Percentiles rank a stretch among this genome's conserved stretches.
Evolutionary conservation across 306 rosid species (phyloP).

Genomic region (Cicer pinnatifidum): DNA sequence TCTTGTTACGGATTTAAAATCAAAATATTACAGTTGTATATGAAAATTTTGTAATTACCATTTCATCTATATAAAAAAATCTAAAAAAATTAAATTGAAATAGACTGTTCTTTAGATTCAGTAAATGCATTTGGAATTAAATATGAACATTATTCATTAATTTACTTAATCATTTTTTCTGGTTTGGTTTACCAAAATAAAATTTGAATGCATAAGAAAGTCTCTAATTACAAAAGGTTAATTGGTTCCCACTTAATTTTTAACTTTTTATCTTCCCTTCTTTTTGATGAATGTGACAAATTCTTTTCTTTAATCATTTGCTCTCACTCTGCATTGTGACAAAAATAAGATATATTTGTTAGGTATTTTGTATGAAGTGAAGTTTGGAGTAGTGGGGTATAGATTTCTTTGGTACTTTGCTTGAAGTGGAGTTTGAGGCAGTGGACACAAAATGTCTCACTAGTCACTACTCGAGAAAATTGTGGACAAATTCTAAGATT

Average conservation of each 20-base stretch:
- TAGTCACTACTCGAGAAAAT: conserved; percentile 42
- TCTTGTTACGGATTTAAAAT: no score
- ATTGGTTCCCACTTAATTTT: background rate
- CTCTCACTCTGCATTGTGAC: conserved; percentile 21
- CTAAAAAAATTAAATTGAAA: no score
- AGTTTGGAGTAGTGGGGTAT: conserved; percentile 24
- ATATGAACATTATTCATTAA: background rate
- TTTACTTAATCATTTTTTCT: background rate
- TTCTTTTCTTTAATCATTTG: conserved; percentile 21
- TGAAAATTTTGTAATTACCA: no score
- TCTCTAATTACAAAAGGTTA: background rate
- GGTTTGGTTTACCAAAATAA: conserved; percentile 3
- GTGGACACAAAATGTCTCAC: background rate
- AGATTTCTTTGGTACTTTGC: background rate
- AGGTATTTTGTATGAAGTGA: conserved; percentile 13
- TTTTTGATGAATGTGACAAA: conserved; percentile 16
- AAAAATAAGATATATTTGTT: conserved; percentile 34
- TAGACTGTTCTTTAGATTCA: background rate
- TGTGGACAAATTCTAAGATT: conserved; percentile 38
- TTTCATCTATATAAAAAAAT: no score
- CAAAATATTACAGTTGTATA: no score
- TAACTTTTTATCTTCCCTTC: conserved; percentile 16
- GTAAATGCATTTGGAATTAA: conserved; percentile 1
- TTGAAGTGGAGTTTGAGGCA: background rate
- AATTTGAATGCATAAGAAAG: background rate